Percentiles rank a stretch among this genome's conserved stretches.
These are phyloP conservation scores for Pseudogymnoascus sp. DNA, from an alignment of 2,329 filamentous ascomycete genomes.

Conservation along the genomic window DNA sequence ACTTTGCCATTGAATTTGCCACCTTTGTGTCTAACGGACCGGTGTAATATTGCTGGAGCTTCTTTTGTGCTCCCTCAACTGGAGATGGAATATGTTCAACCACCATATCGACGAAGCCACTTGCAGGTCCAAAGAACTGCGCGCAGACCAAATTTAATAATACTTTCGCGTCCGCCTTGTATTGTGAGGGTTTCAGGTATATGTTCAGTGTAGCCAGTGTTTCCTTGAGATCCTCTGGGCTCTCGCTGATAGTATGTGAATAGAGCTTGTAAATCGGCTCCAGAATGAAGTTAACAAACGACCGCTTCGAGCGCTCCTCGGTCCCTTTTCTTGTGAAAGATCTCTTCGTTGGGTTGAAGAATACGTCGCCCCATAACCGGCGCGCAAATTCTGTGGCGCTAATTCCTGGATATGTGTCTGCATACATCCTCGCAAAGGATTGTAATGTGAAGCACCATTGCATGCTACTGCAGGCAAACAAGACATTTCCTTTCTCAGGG, in stretches of 20 bases:
- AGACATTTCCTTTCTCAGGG: slow-evolving; percentile 96
- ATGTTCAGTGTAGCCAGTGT: slow-evolving; percentile 78
- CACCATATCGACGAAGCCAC: slow-evolving; percentile 93
- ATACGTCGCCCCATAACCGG: slow-evolving; percentile 92
- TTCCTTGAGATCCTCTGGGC: slow-evolving; percentile 71
- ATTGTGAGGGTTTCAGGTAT: slow-evolving; percentile 81
- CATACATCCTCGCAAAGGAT: slow-evolving; percentile 95
- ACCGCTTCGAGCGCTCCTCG: slow-evolving; percentile 73
- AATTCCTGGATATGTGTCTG: slow-evolving; percentile 76
- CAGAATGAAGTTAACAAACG: slow-evolving; percentile 89
- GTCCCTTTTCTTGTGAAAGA: slow-evolving; percentile 84
- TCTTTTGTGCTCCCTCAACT: slow-evolving; percentile 64
- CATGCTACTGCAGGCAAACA: slow-evolving; percentile 89
- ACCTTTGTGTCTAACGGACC: slow-evolving; percentile 78
- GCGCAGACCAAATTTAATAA: slow-evolving; percentile 84
- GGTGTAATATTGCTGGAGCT: slow-evolving; percentile 84
- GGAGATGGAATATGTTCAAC: slow-evolving; percentile 85
- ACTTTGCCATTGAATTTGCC: slow-evolving; percentile 70
- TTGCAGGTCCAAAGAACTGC: slow-evolving; percentile 88
- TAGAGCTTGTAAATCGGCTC: slow-evolving; percentile 98
- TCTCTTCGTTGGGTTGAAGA: slow-evolving; percentile 84
- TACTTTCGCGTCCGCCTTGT: slow-evolving; percentile 82
- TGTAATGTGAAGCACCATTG: slow-evolving; percentile 94
- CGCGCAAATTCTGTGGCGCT: slow-evolving; percentile 76
- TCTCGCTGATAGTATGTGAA: slow-evolving; percentile 88